Evolutionary conservation across 2,329 filamentous ascomycete genomes (phyloP).

Genomic region (Dichotomopilus funicola): DNA sequence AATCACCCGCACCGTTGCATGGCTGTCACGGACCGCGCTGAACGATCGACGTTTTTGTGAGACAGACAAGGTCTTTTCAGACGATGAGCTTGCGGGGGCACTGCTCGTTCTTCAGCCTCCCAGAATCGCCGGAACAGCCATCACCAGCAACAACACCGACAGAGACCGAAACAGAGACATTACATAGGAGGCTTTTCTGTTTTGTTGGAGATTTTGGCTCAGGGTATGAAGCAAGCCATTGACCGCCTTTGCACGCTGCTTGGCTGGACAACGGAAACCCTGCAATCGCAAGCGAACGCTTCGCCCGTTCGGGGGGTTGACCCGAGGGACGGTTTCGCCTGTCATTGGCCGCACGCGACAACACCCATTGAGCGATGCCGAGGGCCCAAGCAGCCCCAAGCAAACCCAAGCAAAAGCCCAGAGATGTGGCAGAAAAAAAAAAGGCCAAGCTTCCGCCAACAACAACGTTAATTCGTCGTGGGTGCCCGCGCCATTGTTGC

Average conservation of each 20-base stretch:
- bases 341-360: conserved; percentile 9
- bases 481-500: not conserved
- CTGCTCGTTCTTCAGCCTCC: not conserved
- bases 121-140: not conserved
- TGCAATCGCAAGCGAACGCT: conserved; percentile 2
- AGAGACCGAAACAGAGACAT: too few species aligned
- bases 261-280: not conserved
- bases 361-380: too few species aligned
- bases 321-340: conserved; percentile 6
- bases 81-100: not conserved
- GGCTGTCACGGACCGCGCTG: not conserved
- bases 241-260: conserved; percentile 4
- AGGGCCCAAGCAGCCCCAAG: not conserved
- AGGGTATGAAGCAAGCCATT: not conserved
- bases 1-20: not conserved
- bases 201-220: not conserved
- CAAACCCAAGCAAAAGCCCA: conserved; percentile 10
- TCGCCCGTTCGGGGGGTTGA: conserved; percentile 8
- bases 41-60: not conserved
- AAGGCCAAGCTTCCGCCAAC: conserved; percentile 19
- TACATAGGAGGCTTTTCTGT: not conserved
- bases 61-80: too few species aligned
- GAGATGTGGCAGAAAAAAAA: conserved; percentile 23
- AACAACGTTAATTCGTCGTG: conserved; percentile 9
- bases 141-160: too few species aligned